phyloP scores from a whole-genome alignment of 2,329 filamentous ascomycete species.

The Canariomyces notabilis region DNA sequence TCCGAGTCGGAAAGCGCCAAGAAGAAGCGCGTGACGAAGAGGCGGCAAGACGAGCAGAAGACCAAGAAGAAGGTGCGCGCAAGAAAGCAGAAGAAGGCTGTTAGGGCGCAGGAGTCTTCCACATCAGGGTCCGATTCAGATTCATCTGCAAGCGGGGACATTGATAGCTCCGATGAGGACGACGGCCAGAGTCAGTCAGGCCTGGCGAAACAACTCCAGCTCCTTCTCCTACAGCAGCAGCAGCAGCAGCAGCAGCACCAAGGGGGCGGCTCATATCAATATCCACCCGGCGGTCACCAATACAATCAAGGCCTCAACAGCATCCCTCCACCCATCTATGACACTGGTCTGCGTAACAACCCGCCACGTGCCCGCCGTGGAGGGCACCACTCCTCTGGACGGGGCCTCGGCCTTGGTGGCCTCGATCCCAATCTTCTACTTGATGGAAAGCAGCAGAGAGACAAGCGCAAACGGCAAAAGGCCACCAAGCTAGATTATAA shows the following conservation, averaged over 20 bases:
- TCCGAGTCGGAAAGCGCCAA: constrained; percentile 23
- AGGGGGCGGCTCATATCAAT: constrained; percentile 13
- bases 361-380: constrained; percentile 4
- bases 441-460: constrained; percentile 15
- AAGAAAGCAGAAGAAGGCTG: constrained; percentile 27
- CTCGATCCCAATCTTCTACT: constrained; percentile 16
- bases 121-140: constrained; percentile 24
- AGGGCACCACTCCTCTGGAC: constrained; percentile 1
- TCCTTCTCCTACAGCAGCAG: constrained; percentile 19
- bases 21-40: constrained; percentile 29
- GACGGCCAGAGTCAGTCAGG: constrained; percentile 22
- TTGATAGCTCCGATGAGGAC: constrained; percentile 17
- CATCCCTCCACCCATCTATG: constrained; percentile 12
- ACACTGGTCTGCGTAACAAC: constrained; percentile 9
- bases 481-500: constrained; percentile 38
- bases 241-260: constrained; percentile 12
- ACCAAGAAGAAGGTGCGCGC: constrained; percentile 26
- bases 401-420: constrained; percentile 5
- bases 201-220: constrained; percentile 28
- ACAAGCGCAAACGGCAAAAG: constrained; percentile 21
- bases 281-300: constrained; percentile 6
- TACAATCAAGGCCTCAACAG: constrained; percentile 7
- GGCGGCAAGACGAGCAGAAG: constrained; percentile 28
- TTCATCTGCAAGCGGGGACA: constrained; percentile 20
- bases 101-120: constrained; percentile 20